phyloP scores from a whole-genome alignment of 768 basidiomycete genomes.

The Termitomyces eurrhizus region DNA sequence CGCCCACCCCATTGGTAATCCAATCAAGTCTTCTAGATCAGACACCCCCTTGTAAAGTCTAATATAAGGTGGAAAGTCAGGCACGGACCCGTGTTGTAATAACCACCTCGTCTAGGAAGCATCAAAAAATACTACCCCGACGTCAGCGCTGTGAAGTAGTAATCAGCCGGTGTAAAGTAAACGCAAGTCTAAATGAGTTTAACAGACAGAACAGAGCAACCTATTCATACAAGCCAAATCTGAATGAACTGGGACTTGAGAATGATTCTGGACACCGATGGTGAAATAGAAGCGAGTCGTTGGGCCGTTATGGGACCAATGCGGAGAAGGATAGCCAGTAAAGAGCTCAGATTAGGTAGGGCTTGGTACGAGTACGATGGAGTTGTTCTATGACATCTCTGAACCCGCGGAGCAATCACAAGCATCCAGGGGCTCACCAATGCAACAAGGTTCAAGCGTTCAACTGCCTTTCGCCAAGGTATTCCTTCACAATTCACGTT shows the following conservation, averaged over 20 bases:
- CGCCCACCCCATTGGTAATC: not conserved
- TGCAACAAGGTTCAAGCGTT: not conserved
- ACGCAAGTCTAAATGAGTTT: not conserved
- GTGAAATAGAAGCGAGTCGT: not conserved
- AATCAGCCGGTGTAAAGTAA: not conserved
- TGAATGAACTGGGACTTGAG: not conserved
- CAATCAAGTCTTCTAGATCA: not conserved
- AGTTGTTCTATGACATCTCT: not conserved
- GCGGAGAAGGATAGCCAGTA: not conserved
- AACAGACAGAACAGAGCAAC: not conserved
- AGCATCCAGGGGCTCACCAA: not conserved
- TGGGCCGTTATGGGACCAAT: not conserved
- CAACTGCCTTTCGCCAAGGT: not conserved
- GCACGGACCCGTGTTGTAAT: not conserved
- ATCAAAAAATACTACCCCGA: not conserved
- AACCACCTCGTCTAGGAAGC: no score
- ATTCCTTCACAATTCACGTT: not conserved
- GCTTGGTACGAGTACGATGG: not conserved
- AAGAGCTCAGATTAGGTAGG: not conserved
- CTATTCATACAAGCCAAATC: not conserved
- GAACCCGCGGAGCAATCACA: not conserved
- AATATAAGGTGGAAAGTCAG: not conserved
- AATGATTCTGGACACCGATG: not conserved
- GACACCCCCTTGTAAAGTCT: not conserved
- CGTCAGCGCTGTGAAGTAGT: not conserved